A percentile compares a stretch with the other conserved stretches of the same genome.
phyloP scores from a whole-genome alignment of 768 basidiomycete genomes.

The Boletus eberwhitei region DNA sequence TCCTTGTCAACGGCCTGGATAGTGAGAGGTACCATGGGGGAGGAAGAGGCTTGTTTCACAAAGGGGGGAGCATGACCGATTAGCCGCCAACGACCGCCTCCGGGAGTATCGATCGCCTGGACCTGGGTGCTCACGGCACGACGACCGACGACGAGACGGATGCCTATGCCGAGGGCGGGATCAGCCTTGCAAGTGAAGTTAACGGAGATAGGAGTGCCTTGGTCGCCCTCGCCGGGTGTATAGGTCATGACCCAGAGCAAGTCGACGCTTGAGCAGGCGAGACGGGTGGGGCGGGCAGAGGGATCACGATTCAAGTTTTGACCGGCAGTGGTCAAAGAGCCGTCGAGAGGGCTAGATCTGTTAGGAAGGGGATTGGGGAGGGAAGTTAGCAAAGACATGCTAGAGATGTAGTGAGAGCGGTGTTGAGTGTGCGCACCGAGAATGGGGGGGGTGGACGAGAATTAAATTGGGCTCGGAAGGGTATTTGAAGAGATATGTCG shows the following conservation, averaged over 20 bases:
- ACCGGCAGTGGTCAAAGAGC: slow-evolving; percentile 6
- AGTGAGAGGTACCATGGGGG: slow-evolving; percentile 49
- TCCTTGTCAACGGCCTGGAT: slow-evolving; percentile 60
- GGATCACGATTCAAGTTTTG: slow-evolving; percentile 13
- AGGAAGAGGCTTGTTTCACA: slow-evolving; percentile 36
- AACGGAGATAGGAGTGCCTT: slow-evolving; percentile 61
- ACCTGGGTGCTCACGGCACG: slow-evolving; percentile 69
- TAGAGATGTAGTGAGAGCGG: neutral
- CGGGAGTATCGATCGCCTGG: slow-evolving; percentile 43
- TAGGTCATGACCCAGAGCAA: slow-evolving; percentile 66
- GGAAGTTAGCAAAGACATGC: slow-evolving; percentile 1
- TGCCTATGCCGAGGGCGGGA: slow-evolving; percentile 39
- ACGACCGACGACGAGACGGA: slow-evolving; percentile 72
- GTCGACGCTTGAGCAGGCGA: slow-evolving; percentile 46
- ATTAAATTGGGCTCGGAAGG: slow-evolving; percentile 21
- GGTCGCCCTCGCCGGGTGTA: slow-evolving; percentile 59
- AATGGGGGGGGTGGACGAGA: slow-evolving; percentile 6
- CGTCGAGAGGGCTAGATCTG: neutral
- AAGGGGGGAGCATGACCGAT: slow-evolving; percentile 59
- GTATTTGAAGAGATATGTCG: slow-evolving; percentile 13
- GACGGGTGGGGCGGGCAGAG: slow-evolving; percentile 15
- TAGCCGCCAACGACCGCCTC: slow-evolving; percentile 60
- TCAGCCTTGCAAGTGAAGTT: slow-evolving; percentile 39
- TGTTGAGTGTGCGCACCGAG: neutral
- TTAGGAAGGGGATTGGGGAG: neutral